Percentiles rank a stretch among this genome's conserved stretches.
Evolutionary conservation across 2,329 filamentous ascomycete genomes (phyloP).

Genomic region (Xylariaceae sp.): DNA sequence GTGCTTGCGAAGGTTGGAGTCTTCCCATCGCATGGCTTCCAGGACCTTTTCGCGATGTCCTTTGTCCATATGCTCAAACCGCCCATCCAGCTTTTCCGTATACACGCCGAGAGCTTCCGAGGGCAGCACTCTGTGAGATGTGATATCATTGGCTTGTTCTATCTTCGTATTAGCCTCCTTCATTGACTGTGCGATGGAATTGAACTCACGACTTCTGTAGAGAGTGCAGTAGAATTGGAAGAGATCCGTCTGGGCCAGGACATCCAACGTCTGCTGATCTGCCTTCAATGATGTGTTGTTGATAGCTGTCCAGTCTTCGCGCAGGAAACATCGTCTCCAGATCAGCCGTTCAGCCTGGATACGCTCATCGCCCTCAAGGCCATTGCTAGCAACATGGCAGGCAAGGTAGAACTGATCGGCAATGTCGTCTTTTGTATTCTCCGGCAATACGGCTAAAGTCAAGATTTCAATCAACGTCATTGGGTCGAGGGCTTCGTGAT

Average conservation of each 20-base stretch:
- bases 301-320: conserved; percentile 78
- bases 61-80: conserved; percentile 57
- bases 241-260: conserved; percentile 62
- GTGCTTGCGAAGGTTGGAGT: conserved; percentile 59
- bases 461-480: conserved; percentile 68
- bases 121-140: conserved; percentile 46
- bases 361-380: conserved; percentile 52
- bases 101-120: conserved; percentile 56
- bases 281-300: conserved; percentile 74
- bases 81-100: conserved; percentile 57
- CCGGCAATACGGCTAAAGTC: conserved; percentile 60
- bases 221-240: conserved; percentile 64
- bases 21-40: conserved; percentile 70
- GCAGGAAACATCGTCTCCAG: conserved; percentile 82
- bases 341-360: conserved; percentile 60
- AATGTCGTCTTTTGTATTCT: conserved; percentile 50
- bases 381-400: conserved; percentile 56
- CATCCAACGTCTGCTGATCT: conserved; percentile 62
- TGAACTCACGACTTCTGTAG: conserved; percentile 58
- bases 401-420: conserved; percentile 71
- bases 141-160: conserved; percentile 40
- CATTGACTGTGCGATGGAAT: conserved; percentile 11
- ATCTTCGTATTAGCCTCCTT: conserved; percentile 9
- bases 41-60: conserved; percentile 63
- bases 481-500: conserved; percentile 66